A percentile compares a stretch with the other conserved stretches of the same genome.
Conservation (phyloP, 148 eudicot species). For the Dysphania ambrosioides region DNA sequence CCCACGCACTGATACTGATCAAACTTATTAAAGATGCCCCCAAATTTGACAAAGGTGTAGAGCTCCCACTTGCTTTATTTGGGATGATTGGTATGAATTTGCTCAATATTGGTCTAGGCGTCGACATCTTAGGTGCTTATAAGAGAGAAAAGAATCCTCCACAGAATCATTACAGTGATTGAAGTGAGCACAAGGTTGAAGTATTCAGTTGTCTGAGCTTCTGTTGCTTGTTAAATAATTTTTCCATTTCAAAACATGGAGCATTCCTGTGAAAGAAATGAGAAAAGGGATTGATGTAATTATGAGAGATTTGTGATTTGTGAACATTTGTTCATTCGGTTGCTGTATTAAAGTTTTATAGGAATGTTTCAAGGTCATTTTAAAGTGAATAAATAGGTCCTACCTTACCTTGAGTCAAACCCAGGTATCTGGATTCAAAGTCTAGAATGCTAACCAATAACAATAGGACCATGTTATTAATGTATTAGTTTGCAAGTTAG, state of each 20-base stretch:
- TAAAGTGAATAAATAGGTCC: conserved; percentile 48
- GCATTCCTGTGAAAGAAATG: neutral
- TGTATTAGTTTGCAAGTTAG: neutral
- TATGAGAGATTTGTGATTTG: neutral
- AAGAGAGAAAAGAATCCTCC: conserved; percentile 45
- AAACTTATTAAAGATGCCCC: conserved; percentile 74
- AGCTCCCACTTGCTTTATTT: conserved; percentile 77
- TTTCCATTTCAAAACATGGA: neutral
- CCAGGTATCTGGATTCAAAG: conserved; percentile 99
- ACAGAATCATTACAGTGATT: conserved; percentile 24
- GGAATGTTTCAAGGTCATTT: no score
- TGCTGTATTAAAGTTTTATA: neutral
- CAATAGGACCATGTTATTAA: conserved; percentile 62
- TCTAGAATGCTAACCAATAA: conserved; percentile 99
- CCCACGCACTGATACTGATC: conserved; percentile 68
- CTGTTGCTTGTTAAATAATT: neutral
- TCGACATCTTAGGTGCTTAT: conserved; percentile 64
- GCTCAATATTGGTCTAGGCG: conserved; percentile 64
- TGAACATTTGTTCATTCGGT: neutral
- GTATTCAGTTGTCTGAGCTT: neutral
- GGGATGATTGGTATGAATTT: conserved; percentile 87
- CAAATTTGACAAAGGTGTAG: conserved; percentile 68
- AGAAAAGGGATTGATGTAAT: neutral
- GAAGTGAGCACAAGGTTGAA: conserved; percentile 1
- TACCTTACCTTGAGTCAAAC: conserved; percentile 99